Conservation (phyloP, 1,284 basidiomycete genomes). For the Rhizoctonia solani region DNA sequence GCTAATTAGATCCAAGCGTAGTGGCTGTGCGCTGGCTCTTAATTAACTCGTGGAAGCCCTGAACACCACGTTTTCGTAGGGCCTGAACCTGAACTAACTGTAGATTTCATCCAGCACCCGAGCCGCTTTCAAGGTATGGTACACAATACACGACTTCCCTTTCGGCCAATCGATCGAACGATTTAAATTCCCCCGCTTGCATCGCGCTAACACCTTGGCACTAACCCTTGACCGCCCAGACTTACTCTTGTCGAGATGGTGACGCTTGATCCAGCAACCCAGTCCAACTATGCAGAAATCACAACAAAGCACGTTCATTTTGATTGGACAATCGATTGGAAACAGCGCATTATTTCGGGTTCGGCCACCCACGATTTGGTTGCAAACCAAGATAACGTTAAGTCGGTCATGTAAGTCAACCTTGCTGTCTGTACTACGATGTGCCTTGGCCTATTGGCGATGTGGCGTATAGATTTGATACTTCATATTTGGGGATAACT, state of each 20-base stretch:
- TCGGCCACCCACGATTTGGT: conserved; percentile 69
- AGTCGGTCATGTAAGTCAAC: conserved; percentile 62
- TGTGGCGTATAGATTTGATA: conserved; percentile 66
- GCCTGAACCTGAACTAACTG: neutral
- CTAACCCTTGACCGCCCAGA: neutral
- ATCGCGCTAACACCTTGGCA: neutral
- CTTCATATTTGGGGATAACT: conserved; percentile 70
- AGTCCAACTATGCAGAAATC: conserved; percentile 78
- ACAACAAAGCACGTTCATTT: conserved; percentile 71
- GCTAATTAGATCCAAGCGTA: too few species aligned
- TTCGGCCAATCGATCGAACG: neutral
- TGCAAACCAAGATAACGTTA: conserved; percentile 62
- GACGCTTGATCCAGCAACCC: conserved; percentile 66
- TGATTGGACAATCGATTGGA: conserved; percentile 85
- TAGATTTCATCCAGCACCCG: too few species aligned
- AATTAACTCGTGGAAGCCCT: neutral
- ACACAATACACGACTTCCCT: neutral
- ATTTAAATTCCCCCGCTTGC: neutral
- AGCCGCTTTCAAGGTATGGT: neutral
- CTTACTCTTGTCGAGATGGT: neutral
- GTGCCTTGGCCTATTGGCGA: neutral
- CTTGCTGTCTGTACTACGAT: conserved; percentile 20
- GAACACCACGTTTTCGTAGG: neutral
- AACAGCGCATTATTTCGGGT: conserved; percentile 68
- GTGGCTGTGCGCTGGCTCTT: neutral